Evolutionary conservation across 805 yeast species (phyloP).

Genomic region (Starmera quercuum): DNA sequence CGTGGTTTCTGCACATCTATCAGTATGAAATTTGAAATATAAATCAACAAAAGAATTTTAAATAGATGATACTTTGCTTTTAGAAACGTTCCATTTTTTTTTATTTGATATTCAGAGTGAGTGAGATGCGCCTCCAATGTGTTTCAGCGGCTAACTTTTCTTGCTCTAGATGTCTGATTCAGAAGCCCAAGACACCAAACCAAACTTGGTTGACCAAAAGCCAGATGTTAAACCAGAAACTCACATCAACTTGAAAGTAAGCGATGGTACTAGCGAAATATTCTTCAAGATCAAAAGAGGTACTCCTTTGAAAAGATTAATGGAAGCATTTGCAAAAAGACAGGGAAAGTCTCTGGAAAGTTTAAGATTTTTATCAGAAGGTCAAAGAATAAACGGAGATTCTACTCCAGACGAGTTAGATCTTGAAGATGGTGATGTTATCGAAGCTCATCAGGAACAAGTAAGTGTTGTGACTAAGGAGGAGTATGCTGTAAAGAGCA

Average conservation of each 20-base stretch:
- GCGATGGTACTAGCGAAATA: constrained; percentile 90
- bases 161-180: constrained; percentile 23
- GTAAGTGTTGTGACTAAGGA: constrained; percentile 42
- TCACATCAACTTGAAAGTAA: constrained; percentile 88
- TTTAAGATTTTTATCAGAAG: constrained; percentile 87
- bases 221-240: constrained; percentile 59
- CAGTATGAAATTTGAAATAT: too few relatives aligned
- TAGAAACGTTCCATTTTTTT: too few relatives aligned
- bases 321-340: constrained; percentile 97
- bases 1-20: too few relatives aligned
- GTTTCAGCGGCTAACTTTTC: too few relatives aligned
- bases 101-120: too few relatives aligned
- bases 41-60: too few relatives aligned
- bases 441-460: constrained; percentile 97
- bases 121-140: too few relatives aligned
- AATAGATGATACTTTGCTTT: too few relatives aligned
- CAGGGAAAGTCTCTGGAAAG: constrained; percentile 84
- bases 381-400: constrained; percentile 79
- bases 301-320: constrained; percentile 87
- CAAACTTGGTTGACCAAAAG: constrained; percentile 25
- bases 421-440: constrained; percentile 91
- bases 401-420: constrained; percentile 92
- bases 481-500: too few relatives aligned
- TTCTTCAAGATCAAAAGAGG: constrained; percentile 91
- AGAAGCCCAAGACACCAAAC: constrained; percentile 26